A percentile compares a stretch with the other conserved stretches of the same genome.
Evolutionary conservation across 2,329 filamentous ascomycete species (phyloP).

Genomic region (Phyllosticta citrichinensis): DNA sequence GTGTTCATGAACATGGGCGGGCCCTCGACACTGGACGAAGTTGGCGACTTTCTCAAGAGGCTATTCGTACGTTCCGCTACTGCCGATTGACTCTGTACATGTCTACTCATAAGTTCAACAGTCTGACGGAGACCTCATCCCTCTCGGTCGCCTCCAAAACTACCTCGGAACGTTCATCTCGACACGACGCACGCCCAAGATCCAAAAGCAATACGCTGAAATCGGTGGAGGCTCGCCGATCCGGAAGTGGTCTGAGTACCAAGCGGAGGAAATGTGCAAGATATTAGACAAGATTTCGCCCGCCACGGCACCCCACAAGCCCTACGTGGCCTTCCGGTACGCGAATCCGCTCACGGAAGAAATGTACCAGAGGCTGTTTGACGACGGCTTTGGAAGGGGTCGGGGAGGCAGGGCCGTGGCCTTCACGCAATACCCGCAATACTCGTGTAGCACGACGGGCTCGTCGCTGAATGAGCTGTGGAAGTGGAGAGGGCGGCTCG

Average conservation of each 20-base stretch:
- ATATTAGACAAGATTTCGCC: constrained; percentile 83
- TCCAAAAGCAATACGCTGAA: constrained; percentile 86
- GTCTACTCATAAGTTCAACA: constrained; percentile 25
- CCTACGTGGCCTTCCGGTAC: constrained; percentile 95
- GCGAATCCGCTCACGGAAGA: constrained; percentile 88
- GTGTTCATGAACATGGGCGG: constrained; percentile 99
- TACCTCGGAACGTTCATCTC: constrained; percentile 88
- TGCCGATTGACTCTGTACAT: background rate
- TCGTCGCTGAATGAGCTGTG: constrained; percentile 94
- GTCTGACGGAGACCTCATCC: constrained; percentile 90
- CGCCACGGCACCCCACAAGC: constrained; percentile 90
- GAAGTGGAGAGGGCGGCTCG: constrained; percentile 87
- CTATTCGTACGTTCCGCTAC: constrained; percentile 65
- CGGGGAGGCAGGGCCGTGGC: constrained; percentile 89
- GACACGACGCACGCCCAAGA: constrained; percentile 82
- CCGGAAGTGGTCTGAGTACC: constrained; percentile 94
- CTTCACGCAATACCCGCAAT: constrained; percentile 97
- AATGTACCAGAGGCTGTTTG: constrained; percentile 74
- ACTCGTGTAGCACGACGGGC: constrained; percentile 94
- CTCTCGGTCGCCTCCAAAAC: constrained; percentile 80
- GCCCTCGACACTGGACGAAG: constrained; percentile 77
- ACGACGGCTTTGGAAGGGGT: constrained; percentile 82
- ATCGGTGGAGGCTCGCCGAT: constrained; percentile 98
- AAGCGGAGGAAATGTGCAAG: constrained; percentile 94
- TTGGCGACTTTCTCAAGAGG: constrained; percentile 78